phyloP scores from a whole-genome alignment of 2,329 filamentous ascomycete genomes.

The Ceratocystis cacaofunesta region DNA sequence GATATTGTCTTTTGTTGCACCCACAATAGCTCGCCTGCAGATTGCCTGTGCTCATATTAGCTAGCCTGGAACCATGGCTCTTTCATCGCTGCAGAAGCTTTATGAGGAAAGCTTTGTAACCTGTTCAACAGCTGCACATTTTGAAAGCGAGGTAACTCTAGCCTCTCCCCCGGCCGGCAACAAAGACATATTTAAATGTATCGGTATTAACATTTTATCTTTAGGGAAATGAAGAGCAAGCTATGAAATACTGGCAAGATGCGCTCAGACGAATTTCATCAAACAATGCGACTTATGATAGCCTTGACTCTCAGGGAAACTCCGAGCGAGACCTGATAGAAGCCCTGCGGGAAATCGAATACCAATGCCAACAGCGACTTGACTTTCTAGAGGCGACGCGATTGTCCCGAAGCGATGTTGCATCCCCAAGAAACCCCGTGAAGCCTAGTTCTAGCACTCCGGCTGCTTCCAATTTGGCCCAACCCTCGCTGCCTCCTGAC shows the following conservation, averaged over 20 bases:
- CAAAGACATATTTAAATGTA: neutral
- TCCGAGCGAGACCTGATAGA: conserved; percentile 73
- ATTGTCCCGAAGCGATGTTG: conserved; percentile 35
- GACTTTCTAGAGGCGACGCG: conserved; percentile 72
- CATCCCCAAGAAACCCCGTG: neutral
- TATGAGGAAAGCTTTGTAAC: conserved; percentile 94
- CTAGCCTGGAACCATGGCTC: conserved; percentile 28
- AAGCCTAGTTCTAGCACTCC: neutral
- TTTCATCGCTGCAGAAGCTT: conserved; percentile 77
- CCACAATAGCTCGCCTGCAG: neutral
- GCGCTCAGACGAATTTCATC: conserved; percentile 81
- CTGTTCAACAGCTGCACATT: conserved; percentile 91
- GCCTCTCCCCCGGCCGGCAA: neutral
- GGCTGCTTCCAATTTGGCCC: neutral
- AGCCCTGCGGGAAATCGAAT: conserved; percentile 66
- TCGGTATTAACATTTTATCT: neutral
- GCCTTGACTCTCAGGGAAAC: conserved; percentile 57
- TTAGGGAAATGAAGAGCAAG: conserved; percentile 82
- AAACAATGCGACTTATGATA: conserved; percentile 46
- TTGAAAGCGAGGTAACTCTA: conserved; percentile 64
- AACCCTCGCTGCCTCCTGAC: neutral
- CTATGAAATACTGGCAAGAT: conserved; percentile 75
- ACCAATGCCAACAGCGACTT: conserved; percentile 86
- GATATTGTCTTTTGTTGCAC: neutral
- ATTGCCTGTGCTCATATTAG: neutral